phyloP scores from a whole-genome alignment of 441 rosid species.

The Eutrema salsugineum region DNA sequence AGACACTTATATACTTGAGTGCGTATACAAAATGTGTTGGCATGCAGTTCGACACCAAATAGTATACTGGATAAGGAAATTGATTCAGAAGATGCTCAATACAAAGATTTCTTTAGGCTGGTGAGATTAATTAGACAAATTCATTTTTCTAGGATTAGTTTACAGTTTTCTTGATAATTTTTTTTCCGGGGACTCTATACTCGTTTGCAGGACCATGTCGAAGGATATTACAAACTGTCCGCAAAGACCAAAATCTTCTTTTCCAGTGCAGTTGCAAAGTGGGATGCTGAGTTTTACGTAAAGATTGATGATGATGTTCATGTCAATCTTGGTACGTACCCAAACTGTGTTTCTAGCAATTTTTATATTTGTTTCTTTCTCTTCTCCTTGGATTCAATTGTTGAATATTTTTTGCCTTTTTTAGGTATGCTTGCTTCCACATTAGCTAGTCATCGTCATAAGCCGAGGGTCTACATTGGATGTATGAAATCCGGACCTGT shows the following conservation, averaged over 20 bases:
- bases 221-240: constrained; percentile 92
- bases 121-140: constrained; percentile 32
- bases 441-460: constrained; percentile 72
- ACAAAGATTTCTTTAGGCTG: constrained; percentile 93
- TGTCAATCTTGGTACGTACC: constrained; percentile 91
- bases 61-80: constrained; percentile 88
- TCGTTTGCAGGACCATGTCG: constrained; percentile 74
- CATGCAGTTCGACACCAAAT: constrained; percentile 68
- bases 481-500: constrained; percentile 99
- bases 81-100: constrained; percentile 89
- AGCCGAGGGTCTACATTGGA: constrained; percentile 87
- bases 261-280: constrained; percentile 80
- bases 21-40: constrained; percentile 4
- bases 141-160: neutral
- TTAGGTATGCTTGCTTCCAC: constrained; percentile 79
- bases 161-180: neutral
- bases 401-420: constrained; percentile 1
- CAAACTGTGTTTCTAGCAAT: neutral
- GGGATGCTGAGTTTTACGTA: constrained; percentile 93
- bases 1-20: constrained; percentile 6
- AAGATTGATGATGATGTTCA: constrained; percentile 98
- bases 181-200: neutral
- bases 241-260: constrained; percentile 92
- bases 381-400: neutral
- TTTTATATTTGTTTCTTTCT: neutral